A percentile compares a stretch with the other conserved stretches of the same genome.
Evolutionary conservation across 2,329 filamentous ascomycete species (phyloP).

Genomic region (Cladophialophora carrionii): DNA sequence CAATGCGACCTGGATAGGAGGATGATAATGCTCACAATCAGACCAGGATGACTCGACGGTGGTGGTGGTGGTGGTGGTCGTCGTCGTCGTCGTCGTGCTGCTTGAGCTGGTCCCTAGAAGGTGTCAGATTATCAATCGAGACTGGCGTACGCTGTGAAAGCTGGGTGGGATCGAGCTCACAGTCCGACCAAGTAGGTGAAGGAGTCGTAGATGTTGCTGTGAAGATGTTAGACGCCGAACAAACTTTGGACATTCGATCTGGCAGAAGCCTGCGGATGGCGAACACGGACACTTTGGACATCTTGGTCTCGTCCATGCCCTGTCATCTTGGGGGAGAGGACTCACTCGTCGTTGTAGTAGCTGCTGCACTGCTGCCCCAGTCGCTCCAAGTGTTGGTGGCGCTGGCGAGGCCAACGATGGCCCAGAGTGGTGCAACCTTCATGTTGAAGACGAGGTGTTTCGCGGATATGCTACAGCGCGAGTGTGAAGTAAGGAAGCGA

Average conservation of each 20-base stretch:
- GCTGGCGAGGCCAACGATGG: constrained; percentile 37
- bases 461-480: background rate
- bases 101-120: background rate
- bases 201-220: background rate
- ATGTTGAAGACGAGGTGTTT: constrained; percentile 24
- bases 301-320: background rate
- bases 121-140: background rate
- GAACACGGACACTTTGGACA: background rate
- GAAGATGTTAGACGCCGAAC: background rate
- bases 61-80: background rate
- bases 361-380: background rate
- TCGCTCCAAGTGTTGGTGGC: constrained; percentile 24
- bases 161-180: no score
- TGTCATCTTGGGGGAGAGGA: background rate
- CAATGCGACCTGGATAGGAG: background rate
- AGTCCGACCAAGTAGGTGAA: no score
- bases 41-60: background rate
- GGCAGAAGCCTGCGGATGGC: background rate
- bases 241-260: background rate
- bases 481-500: constrained; percentile 37
- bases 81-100: background rate
- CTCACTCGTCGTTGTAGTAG: background rate
- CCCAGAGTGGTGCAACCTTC: constrained; percentile 38
- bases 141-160: no score
- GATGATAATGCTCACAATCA: background rate